Percentiles rank a stretch among this genome's conserved stretches.
phyloP scores from a whole-genome alignment of 768 basidiomycete species.

The Trametopsis cervina region DNA sequence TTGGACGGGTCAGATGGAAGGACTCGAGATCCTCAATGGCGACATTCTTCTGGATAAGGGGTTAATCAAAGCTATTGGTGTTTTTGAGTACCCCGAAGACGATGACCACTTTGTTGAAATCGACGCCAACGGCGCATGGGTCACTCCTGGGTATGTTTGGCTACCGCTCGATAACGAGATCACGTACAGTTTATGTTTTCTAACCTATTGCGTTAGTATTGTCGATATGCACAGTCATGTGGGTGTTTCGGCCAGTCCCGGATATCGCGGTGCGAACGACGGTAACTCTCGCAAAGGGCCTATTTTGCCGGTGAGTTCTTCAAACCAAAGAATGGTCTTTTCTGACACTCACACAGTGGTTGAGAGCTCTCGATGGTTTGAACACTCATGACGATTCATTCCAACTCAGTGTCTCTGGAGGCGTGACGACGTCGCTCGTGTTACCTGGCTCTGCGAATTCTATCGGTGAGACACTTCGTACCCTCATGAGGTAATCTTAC shows the following conservation, averaged over 20 bases:
- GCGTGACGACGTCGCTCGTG: slow-evolving; percentile 70
- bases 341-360: slow-evolving; percentile 38
- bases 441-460: slow-evolving; percentile 69
- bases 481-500: slow-evolving; percentile 25
- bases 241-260: slow-evolving; percentile 28
- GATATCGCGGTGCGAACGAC: slow-evolving; percentile 29
- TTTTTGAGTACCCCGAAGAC: slow-evolving; percentile 22
- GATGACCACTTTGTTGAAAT: slow-evolving; percentile 44
- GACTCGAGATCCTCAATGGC: slow-evolving; percentile 47
- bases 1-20: slow-evolving; percentile 66
- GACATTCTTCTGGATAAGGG: slow-evolving; percentile 61
- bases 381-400: slow-evolving; percentile 79
- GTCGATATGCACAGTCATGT: slow-evolving; percentile 45
- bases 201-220: slow-evolving; percentile 17
- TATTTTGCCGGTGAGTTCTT: slow-evolving; percentile 18
- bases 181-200: no score
- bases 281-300: slow-evolving; percentile 35
- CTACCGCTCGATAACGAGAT: no score
- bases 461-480: slow-evolving; percentile 37
- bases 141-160: slow-evolving; percentile 64
- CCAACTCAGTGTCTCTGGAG: slow-evolving; percentile 64
- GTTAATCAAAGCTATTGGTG: slow-evolving; percentile 50
- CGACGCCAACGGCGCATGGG: slow-evolving; percentile 66
- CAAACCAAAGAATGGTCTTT: neutral
- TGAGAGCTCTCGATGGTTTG: slow-evolving; percentile 70